phyloP scores from a whole-genome alignment of 2,329 filamentous ascomycete species.

The Pseudonectria buxi region DNA sequence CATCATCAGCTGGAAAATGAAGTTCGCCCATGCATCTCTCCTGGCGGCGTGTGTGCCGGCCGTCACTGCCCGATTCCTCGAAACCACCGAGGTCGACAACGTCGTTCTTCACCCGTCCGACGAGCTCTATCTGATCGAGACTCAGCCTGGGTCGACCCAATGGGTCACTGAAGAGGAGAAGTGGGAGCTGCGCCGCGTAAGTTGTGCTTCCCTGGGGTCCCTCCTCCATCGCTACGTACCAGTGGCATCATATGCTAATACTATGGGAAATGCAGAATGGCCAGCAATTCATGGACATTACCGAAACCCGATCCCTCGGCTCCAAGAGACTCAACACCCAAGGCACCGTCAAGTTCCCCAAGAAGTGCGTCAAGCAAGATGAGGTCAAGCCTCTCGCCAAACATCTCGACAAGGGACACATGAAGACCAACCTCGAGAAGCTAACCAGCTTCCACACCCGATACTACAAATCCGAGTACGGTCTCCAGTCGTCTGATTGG shows the following conservation, averaged over 20 bases:
- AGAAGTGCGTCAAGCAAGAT: constrained; percentile 56
- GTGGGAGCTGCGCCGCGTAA: constrained; percentile 78
- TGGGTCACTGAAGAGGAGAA: constrained; percentile 95
- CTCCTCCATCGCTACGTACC: too few species aligned
- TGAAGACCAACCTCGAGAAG: constrained; percentile 70
- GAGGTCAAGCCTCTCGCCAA: constrained; percentile 61
- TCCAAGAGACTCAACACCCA: constrained; percentile 29
- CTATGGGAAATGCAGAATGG: constrained; percentile 55
- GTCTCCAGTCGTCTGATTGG: constrained; percentile 82
- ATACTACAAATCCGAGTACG: constrained; percentile 74
- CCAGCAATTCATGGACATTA: constrained; percentile 91
- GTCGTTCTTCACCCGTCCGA: constrained; percentile 37
- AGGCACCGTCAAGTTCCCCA: constrained; percentile 53
- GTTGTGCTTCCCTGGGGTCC: constrained; percentile 27
- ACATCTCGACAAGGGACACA: constrained; percentile 66
- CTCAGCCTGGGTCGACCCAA: constrained; percentile 71
- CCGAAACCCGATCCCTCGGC: constrained; percentile 59
- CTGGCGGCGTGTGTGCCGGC: constrained; percentile 49
- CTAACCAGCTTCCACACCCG: constrained; percentile 75
- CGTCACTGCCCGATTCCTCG: constrained; percentile 50
- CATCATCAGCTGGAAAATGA: constrained; percentile 36
- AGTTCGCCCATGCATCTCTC: constrained; percentile 44
- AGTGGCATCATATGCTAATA: background rate
- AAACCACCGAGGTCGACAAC: constrained; percentile 43
- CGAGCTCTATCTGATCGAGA: constrained; percentile 65